Evolutionary conservation across 495 filamentous ascomycete species (phyloP).

Genomic region (Wilcoxina mikolae): DNA sequence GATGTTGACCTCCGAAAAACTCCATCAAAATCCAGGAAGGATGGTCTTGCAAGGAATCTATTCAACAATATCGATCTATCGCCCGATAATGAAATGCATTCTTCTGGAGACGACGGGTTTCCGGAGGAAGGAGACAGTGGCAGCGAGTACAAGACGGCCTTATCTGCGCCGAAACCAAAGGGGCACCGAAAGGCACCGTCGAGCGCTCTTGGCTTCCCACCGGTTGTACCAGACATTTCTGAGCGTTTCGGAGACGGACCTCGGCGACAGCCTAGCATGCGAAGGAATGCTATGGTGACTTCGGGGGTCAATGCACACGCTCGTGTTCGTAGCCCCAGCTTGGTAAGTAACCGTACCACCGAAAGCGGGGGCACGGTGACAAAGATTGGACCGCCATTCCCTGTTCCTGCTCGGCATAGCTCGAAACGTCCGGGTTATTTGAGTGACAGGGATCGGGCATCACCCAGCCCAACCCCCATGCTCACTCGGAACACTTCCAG

Average conservation of each 20-base stretch:
- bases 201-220: constrained; percentile 15
- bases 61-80: constrained; percentile 23
- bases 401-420: constrained; percentile 77
- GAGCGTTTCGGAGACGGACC: neutral
- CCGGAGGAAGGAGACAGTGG: constrained; percentile 46
- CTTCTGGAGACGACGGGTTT: constrained; percentile 27
- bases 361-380: constrained; percentile 29
- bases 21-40: constrained; percentile 30
- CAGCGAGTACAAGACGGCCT: constrained; percentile 47
- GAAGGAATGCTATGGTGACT: constrained; percentile 56
- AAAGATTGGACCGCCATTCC: constrained; percentile 55
- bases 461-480: constrained; percentile 49
- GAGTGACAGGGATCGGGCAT: constrained; percentile 48
- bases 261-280: constrained; percentile 40
- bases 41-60: constrained; percentile 15
- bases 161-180: constrained; percentile 42
- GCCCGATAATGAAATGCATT: constrained; percentile 17
- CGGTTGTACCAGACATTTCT: constrained; percentile 8
- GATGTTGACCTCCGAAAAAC: constrained; percentile 5
- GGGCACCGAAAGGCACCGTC: constrained; percentile 14
- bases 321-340: constrained; percentile 60
- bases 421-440: constrained; percentile 58
- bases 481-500: constrained; percentile 16
- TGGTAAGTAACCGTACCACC: constrained; percentile 44
- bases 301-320: constrained; percentile 58